Evolutionary conservation across 768 basidiomycete species (phyloP), one percentile per base, ranked within the genome.

Genomic region (Calocybe indica): DNA sequence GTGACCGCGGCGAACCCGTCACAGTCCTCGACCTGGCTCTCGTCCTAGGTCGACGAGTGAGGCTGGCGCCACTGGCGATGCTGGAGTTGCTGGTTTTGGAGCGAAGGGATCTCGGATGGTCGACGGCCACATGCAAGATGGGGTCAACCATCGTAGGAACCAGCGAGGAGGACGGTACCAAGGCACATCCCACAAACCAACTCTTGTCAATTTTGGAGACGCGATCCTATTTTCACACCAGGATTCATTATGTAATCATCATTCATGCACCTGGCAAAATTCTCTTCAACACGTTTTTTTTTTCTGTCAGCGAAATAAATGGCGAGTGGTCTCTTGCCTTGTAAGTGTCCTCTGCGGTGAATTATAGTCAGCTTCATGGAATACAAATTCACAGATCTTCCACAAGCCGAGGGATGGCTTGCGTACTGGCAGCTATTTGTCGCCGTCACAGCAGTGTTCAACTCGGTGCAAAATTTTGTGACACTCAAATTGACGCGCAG

Each of bases 391-490:
- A 8, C 47, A 87, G 85, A 72, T 57, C 71, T 92, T 7, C 90
- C 89, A 0, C 68, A 80, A 41, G 68, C 72, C 10, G 68, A 70
- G 6, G 94, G 93, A 29, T 73, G 77, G 60, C 78, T 99, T 7
- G 91, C 92, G 1, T 76, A 81, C 62, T 97, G 93, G 92, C 87
- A 92, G 65, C 78, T 96, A 45, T 56, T 94, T 51, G 80, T 93
- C 34, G 80, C 91, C 34, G 69, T 74, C 14, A 76, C 83, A 43
- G 89, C 92, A 11, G 48, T 92, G 28, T 89, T 95, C 74, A 98
- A 98, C 72, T 80, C 83, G 2, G 57, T 81, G 2, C 92, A 96
- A 64, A 94, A 88, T 66, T 85, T 90, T 58, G 53, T 74, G 32
- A 92, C 88, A 0, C 74, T 88, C 43, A 83, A 79, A 51, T 66